Evolutionary conservation across 83 land plant species (phyloP), one percentile per base, ranked within the genome.

Genomic region (Isoetes engelmannii): DNA sequence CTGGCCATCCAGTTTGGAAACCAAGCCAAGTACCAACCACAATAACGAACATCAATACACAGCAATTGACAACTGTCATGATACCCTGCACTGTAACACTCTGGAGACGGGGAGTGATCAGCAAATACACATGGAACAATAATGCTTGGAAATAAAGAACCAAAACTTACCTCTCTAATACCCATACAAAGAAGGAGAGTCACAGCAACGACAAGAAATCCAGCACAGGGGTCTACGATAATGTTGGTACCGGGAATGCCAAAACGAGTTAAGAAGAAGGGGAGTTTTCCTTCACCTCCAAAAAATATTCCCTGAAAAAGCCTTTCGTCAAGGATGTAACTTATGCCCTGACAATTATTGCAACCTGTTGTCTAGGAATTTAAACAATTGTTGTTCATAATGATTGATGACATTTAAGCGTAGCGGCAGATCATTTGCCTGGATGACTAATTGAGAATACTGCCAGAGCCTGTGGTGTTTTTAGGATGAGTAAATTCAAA

Each of bases 161-260:
- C 63, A 8, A 15, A 60, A 9, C n/a, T 7, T 79, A 92, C 98
- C 98, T 92, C 98, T 76, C 88, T 86, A 72, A 92, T 90, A 72
- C 98, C 98, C 8, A 79, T 65, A 69, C 96, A 90, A 13, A 92
- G 77, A 19, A 92, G 89, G 3, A 76, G 79, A 51, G 96, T 83
- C 17, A 87, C 92, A 61, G 83, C 18, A 19, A 82, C 13, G 44
- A 87, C 89, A 74, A 92, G 83, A 45, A 87, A 44, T 28, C 89
- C 89, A 69, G 98, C 98, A 77, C 98, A 92, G 12, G 98, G 98
- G 50, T 92, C 98, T 61, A 90, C 85, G 15, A 84, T 79, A 45
- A 92, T 67, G 67, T 76, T 83, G 68, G 92, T 78, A 5, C 81
- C 81, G 5, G 85, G 89, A 45, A 92, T 77, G 18, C 67, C 47